Percentiles rank a stretch among this genome's conserved stretches.
Conservation (phyloP, 495 filamentous ascomycete species). For the Penicillium cosmopolitanum region DNA sequence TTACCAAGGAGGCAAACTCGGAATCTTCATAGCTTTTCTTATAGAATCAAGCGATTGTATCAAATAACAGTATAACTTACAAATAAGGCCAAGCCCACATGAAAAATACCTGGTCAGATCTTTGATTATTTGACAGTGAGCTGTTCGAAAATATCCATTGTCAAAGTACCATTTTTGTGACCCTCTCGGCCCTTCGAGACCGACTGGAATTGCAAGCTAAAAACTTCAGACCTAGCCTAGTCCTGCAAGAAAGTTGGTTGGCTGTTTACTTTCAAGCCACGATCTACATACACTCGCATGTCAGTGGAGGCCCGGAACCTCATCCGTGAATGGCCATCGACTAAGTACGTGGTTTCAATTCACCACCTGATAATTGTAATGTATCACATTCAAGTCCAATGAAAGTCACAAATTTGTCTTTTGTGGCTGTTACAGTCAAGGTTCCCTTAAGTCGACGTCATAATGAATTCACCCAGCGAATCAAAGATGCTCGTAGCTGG, state of each 20-base stretch:
- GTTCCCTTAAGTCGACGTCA: background rate
- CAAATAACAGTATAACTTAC: too few species aligned
- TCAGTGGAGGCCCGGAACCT: background rate
- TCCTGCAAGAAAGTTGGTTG: background rate
- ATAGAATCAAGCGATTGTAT: too few species aligned
- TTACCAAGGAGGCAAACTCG: too few species aligned
- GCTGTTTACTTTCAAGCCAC: background rate
- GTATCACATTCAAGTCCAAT: background rate
- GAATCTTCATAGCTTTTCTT: too few species aligned
- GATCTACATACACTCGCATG: background rate
- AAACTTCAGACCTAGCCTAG: background rate
- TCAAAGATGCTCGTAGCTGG: background rate
- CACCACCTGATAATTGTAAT: background rate
- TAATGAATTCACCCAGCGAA: background rate
- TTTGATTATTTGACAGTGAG: too few species aligned
- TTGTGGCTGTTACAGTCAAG: constrained; percentile 31
- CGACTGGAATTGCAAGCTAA: constrained; percentile 27
- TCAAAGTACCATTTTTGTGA: too few species aligned
- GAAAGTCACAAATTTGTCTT: background rate
- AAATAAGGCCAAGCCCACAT: too few species aligned
- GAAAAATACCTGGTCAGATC: too few species aligned
- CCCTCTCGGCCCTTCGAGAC: too few species aligned
- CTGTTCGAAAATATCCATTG: too few species aligned
- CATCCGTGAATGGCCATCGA: background rate
- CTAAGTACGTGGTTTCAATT: too few species aligned